Conservation (phyloP, 768 basidiomycete genomes). For the Mycena sanguinolenta region DNA sequence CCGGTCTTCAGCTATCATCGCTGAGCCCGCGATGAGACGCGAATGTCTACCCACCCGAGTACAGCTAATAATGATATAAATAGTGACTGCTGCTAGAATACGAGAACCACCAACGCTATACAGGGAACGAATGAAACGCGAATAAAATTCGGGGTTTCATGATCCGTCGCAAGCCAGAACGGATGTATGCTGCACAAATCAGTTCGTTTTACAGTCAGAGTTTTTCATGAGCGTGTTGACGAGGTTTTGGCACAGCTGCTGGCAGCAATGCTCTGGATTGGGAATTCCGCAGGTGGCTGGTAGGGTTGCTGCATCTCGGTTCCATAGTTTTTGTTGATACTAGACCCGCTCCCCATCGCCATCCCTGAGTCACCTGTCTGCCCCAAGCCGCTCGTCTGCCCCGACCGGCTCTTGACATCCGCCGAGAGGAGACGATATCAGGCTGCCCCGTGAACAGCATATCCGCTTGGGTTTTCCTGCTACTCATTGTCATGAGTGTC, state of each 20-base stretch:
- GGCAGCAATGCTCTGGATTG: conserved; percentile 5
- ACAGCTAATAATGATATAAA: not conserved
- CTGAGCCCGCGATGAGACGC: not conserved
- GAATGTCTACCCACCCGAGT: not conserved
- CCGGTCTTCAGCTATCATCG: too few species aligned
- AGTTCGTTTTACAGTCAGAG: not conserved
- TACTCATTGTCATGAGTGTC: too few species aligned
- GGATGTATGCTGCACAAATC: not conserved
- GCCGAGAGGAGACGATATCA: not conserved
- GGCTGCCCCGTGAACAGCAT: too few species aligned
- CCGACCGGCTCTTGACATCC: not conserved
- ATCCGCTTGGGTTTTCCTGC: too few species aligned
- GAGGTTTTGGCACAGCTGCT: conserved; percentile 6
- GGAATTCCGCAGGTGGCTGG: not conserved
- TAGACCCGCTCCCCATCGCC: not conserved
- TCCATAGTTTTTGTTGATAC: not conserved
- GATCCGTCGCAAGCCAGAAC: not conserved
- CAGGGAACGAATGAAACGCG: not conserved
- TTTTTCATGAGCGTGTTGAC: conserved; percentile 5
- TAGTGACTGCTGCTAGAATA: too few species aligned
- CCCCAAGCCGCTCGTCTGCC: too few species aligned
- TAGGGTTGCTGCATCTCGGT: not conserved
- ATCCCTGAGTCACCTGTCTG: not conserved
- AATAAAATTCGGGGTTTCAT: not conserved
- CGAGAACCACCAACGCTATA: not conserved